Percentiles rank a stretch among this genome's conserved stretches.
Evolutionary conservation across 257 asterid genomes (phyloP).

Genomic region (Solanum bukasovii): DNA sequence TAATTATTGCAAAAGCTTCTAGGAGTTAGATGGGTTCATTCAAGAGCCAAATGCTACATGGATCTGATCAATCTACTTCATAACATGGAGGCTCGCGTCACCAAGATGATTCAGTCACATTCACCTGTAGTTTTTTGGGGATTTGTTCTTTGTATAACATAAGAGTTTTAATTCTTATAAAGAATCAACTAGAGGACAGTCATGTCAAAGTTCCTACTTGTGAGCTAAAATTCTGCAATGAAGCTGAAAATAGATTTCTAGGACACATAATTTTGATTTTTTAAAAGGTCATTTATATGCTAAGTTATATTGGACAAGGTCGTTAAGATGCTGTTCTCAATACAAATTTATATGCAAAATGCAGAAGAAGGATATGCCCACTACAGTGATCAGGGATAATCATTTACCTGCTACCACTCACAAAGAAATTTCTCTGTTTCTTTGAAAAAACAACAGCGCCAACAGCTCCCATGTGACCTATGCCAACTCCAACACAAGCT

Average conservation of each 20-base stretch:
- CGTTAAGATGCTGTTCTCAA: not conserved
- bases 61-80: not conserved
- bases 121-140: not conserved
- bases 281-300: not conserved
- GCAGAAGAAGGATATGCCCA: not conserved
- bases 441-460: slow-evolving; percentile 87
- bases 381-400: not conserved
- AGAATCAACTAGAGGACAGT: not conserved
- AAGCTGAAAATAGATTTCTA: not conserved
- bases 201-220: not conserved
- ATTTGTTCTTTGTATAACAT: not conserved
- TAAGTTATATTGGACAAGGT: not conserved
- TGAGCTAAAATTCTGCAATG: not conserved
- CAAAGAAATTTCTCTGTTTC: slow-evolving; percentile 57
- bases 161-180: not conserved
- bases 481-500: slow-evolving; percentile 75
- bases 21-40: not conserved
- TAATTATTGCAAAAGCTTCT: not conserved
- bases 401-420: slow-evolving; percentile 92
- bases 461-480: slow-evolving; percentile 78
- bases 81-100: not conserved
- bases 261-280: not conserved
- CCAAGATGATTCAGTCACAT: not conserved
- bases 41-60: not conserved
- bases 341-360: not conserved